Conservation (phyloP, 2,329 filamentous ascomycete species). For the Endothia cerciana region DNA sequence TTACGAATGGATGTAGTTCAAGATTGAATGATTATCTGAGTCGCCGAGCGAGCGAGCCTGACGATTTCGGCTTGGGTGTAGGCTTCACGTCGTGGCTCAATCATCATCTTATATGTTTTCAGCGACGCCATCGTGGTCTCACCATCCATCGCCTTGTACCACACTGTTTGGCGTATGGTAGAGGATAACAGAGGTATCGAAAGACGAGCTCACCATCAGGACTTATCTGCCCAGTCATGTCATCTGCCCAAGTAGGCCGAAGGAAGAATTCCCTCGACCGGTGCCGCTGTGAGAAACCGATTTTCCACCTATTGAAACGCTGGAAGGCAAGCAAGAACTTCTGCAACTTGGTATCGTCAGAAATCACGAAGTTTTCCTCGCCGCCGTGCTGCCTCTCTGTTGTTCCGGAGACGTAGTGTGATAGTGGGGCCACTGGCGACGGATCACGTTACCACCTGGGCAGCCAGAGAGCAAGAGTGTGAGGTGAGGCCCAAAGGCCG, state of each 20-base stretch:
- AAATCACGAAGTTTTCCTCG: neutral
- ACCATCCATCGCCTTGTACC: neutral
- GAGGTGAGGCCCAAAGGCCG: neutral
- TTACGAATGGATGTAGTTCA: neutral
- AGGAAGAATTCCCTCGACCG: neutral
- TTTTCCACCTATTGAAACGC: constrained; percentile 9
- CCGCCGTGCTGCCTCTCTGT: neutral
- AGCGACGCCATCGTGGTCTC: constrained; percentile 2
- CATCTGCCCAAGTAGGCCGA: neutral
- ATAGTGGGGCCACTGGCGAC: neutral
- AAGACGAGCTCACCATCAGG: neutral
- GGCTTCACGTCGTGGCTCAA: neutral
- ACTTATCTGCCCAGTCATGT: neutral
- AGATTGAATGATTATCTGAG: neutral
- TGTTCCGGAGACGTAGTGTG: neutral
- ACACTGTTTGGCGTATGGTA: neutral
- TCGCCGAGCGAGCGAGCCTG: neutral
- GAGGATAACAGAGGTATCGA: neutral
- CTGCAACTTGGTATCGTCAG: neutral
- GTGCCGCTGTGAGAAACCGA: neutral
- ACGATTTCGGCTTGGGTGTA: neutral
- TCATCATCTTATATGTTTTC: constrained; percentile 1
- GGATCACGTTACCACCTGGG: neutral
- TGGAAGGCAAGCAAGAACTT: neutral
- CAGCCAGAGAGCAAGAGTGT: neutral